Evolutionary conservation across 2,329 filamentous ascomycete genomes (phyloP).

Genomic region (Aspergillus sergii): DNA sequence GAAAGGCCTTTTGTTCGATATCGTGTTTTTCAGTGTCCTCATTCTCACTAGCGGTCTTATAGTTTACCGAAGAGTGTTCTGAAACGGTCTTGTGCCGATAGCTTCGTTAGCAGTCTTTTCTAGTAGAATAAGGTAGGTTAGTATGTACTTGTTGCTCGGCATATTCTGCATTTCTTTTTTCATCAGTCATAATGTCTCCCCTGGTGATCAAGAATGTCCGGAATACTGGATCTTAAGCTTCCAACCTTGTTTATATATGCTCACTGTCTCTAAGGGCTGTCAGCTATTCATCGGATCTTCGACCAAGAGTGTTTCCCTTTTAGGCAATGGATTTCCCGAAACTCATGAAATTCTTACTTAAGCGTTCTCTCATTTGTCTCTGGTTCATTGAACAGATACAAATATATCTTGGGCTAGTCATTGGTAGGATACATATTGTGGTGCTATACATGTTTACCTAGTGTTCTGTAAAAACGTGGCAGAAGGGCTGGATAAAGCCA

Average conservation of each 20-base stretch:
- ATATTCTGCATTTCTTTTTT: not conserved
- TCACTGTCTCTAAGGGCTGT: not conserved
- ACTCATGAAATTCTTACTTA: not conserved
- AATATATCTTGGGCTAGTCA: too few relatives aligned
- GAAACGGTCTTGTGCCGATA: not conserved
- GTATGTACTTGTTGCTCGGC: not conserved
- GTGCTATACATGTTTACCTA: too few relatives aligned
- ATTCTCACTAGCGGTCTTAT: not conserved
- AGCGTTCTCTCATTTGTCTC: slow-evolving; percentile 16
- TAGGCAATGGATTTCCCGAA: not conserved
- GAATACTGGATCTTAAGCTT: not conserved
- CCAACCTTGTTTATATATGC: not conserved
- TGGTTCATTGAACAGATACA: too few relatives aligned
- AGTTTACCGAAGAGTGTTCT: not conserved
- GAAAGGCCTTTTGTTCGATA: not conserved
- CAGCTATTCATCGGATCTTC: not conserved
- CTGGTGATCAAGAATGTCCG: not conserved
- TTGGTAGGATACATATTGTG: too few relatives aligned
- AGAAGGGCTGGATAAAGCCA: slow-evolving; percentile 23
- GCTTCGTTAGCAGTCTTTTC: not conserved
- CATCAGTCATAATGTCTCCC: not conserved
- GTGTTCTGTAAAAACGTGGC: too few relatives aligned
- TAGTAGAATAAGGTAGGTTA: not conserved
- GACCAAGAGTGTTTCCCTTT: not conserved
- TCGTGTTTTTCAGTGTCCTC: not conserved